phyloP scores from a whole-genome alignment of 257 asterid species.

The Hygrophila difformis region DNA sequence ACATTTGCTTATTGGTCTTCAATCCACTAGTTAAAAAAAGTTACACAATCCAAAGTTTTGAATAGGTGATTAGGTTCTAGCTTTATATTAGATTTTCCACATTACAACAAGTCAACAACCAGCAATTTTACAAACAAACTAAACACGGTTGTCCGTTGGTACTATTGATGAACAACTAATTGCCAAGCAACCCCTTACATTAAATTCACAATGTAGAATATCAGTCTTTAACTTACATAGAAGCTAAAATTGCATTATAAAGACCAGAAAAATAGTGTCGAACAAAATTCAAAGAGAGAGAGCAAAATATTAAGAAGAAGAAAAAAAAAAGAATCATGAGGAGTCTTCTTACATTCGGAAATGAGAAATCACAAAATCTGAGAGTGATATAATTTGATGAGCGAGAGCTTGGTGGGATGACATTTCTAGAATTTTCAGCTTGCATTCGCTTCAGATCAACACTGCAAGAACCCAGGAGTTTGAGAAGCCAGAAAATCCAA shows the following conservation, averaged over 20 bases:
- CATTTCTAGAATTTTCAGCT: constrained; percentile 60
- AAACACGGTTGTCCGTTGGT: too few relatives aligned
- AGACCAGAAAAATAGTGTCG: too few relatives aligned
- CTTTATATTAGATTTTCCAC: too few relatives aligned
- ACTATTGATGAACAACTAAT: neutral
- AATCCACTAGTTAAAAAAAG: too few relatives aligned
- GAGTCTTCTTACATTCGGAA: constrained; percentile 43
- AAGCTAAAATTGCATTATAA: neutral
- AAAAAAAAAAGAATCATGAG: too few relatives aligned
- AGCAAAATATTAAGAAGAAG: too few relatives aligned
- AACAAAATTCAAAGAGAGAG: neutral
- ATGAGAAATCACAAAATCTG: constrained; percentile 47
- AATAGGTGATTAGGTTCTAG: too few relatives aligned
- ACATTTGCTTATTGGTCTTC: too few relatives aligned
- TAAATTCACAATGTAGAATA: neutral
- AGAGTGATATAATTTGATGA: constrained; percentile 77
- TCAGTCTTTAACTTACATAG: neutral
- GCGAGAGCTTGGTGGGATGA: constrained; percentile 71
- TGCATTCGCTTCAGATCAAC: constrained; percentile 90
- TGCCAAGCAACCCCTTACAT: neutral
- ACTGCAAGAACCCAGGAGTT: constrained; percentile 63
- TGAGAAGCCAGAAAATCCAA: constrained; percentile 34
- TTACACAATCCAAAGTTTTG: too few relatives aligned
- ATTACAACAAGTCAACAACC: too few relatives aligned
- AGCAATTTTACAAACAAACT: too few relatives aligned